Evolutionary conservation across 306 rosid species (phyloP).

Genomic region (Fagus crenata): DNA sequence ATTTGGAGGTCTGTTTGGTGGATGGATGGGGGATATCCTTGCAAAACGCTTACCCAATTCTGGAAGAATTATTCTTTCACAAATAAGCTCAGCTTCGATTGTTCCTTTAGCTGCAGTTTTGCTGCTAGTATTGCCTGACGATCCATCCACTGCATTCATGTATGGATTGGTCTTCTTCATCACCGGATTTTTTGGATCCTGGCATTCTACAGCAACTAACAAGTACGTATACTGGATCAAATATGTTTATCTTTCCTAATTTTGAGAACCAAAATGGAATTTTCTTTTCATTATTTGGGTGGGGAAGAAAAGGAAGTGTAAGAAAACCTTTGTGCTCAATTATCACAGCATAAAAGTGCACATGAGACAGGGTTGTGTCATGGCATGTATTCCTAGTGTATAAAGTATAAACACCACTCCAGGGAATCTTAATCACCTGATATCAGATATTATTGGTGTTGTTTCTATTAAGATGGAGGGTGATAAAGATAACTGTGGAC

Average conservation of each 20-base stretch:
- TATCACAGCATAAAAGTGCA: not conserved
- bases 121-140: slow-evolving; percentile 59
- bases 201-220: slow-evolving; percentile 76
- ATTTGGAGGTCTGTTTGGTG: slow-evolving; percentile 72
- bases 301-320: no score
- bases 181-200: slow-evolving; percentile 60
- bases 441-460: not conserved
- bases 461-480: not conserved
- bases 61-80: slow-evolving; percentile 69
- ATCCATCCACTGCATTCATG: slow-evolving; percentile 56
- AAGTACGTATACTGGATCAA: slow-evolving; percentile 39
- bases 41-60: slow-evolving; percentile 60
- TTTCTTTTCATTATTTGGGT: no score
- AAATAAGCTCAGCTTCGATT: slow-evolving; percentile 66
- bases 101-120: slow-evolving; percentile 71
- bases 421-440: not conserved
- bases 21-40: slow-evolving; percentile 67
- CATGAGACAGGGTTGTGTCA: not conserved
- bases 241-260: not conserved
- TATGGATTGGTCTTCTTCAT: slow-evolving; percentile 66
- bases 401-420: not conserved
- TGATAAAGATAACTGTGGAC: not conserved
- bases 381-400: not conserved
- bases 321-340: no score
- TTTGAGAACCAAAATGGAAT: not conserved